Evolutionary conservation across 2,329 filamentous ascomycete species (phyloP), one percentile per base, ranked within the genome.

Genomic region (Xylariomycetidae sp.): DNA sequence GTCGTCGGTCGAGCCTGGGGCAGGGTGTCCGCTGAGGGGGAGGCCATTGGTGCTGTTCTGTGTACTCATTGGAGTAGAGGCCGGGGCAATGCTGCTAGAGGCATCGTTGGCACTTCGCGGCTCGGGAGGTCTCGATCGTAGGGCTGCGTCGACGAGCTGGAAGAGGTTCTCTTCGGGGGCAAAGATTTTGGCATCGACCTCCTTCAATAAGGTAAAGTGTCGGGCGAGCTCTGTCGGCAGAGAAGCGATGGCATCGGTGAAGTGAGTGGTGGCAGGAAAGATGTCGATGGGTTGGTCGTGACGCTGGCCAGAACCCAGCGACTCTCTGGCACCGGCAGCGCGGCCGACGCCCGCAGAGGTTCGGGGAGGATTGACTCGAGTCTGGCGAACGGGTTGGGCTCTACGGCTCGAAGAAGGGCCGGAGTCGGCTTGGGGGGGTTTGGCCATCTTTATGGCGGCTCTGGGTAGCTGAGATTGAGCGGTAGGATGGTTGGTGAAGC

Each of bases 141-240:
- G 61, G 41, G 85, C 78, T 33, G 72, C 72, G 41, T 81, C 72
- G 49, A 94, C 77, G 41, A 94, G 72, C 54, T 83, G 75, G 54
- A 84, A 81, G 38, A 98, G 73, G 53, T 82, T 76, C 50, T 92
- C 84, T 58, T 95, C 88, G 6, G 92, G 85, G 16, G 80, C 81
- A 62, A 89, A 92, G 45, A 94, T 85, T 66, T 98, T 98, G 43
- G 90, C 90, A 66, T 98, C 92, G 30, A 97, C 92, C 65, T 98
- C 92, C 61, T 96, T 96, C 48, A 98, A 72, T 36, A 97, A 75
- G 20, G 90, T 96, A 51, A 95, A 95, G 61, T 98, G 90, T 56
- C 88, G 82, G 49, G 95, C 88, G 31, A 96, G 86, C 65, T 98
- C 92, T 59, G 89, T 89, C 4, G 92, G 92, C 16, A 98, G 77